These are phyloP conservation scores for Citeromyces siamensis DNA, from an alignment of 1,139 yeast species.

Conservation along the genomic window DNA sequence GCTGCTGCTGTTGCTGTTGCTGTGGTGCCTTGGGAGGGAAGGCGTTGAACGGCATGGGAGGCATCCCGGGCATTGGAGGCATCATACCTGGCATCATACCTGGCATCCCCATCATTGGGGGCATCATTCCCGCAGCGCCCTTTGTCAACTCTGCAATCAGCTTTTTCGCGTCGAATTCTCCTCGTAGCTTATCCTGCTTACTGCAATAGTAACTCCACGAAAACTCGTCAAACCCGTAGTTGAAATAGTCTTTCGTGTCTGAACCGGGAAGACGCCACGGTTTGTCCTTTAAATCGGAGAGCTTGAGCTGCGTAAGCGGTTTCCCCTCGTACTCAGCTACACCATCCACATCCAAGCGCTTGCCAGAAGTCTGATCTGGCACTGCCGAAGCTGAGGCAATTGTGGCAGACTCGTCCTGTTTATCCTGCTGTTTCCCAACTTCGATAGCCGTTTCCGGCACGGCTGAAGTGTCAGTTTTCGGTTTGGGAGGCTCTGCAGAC, in stretches of 20 bases:
- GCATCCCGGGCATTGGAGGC: constrained; percentile 24
- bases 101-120: constrained; percentile 28
- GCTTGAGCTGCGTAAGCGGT: constrained; percentile 73
- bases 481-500: constrained; percentile 22
- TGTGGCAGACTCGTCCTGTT: constrained; percentile 19
- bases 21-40: not conserved
- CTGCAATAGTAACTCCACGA: constrained; percentile 92
- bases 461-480: constrained; percentile 18
- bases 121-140: constrained; percentile 13
- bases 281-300: constrained; percentile 77
- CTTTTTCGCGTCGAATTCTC: constrained; percentile 61
- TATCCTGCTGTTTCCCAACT: constrained; percentile 16
- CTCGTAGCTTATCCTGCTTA: constrained; percentile 74
- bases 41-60: constrained; percentile 12
- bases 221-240: constrained; percentile 91
- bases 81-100: constrained; percentile 17
- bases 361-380: constrained; percentile 15
- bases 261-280: constrained; percentile 99
- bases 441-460: constrained; percentile 9
- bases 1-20: not conserved
- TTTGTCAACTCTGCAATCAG: constrained; percentile 28
- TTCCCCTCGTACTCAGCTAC: constrained; percentile 75
- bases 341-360: constrained; percentile 52
- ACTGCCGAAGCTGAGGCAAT: too few species aligned
- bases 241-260: constrained; percentile 86